Base-by-base conservation (phyloP, 2,329 filamentous ascomycete genomes). In the Drechslerella stenobrocha region DNA sequence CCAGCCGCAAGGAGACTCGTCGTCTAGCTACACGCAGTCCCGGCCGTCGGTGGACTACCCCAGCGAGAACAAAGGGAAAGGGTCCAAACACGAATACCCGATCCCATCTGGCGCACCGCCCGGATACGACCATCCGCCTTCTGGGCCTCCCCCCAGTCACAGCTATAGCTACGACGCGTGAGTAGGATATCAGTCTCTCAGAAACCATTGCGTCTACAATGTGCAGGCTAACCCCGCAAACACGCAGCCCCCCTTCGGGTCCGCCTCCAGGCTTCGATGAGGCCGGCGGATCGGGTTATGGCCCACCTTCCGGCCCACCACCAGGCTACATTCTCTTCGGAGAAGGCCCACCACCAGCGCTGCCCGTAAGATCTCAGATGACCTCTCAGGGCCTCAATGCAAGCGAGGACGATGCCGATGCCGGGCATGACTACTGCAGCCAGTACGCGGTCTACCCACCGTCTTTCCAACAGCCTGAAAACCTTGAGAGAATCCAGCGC, bases 341-440 rank as follows among this genome's bases (percentile, higher is more conserved):
- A 24, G n/a, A 52, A 6, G 52, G 52, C 8, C 63, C 63, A 26
- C 55, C 55, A n/a, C 55, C 55, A 23, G 30, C 28, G 35, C 50
- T 50, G n/a, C 63, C 63, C 4, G 18, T 50, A 9, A 55, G 63
- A 20, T 67, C 63, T 6, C 45, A 67, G 28, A 56, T 40, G 15
- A 55, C 40, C 15, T 67, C 63, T 7, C 55, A 67, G 24, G 63
- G 63, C n/a, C 44, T 67, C 8, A 92, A 92, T 75, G 85, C 88
- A 1, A 82, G 82, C 1, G 80, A 82, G 70, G 79, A 80, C 50
- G 82, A 88, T 65, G 84, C 86, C 66, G 81, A 83, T 22, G 81
- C 82, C 1, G 88, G 85, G 53, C 82, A 85, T 74, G 75, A 76
- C 13, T 92, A 87, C 87, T 88, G 86, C 73, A 70, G 74, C 2